Base-by-base conservation (phyloP, 2,329 filamentous ascomycete genomes). In the Chaetomium sp. region DNA sequence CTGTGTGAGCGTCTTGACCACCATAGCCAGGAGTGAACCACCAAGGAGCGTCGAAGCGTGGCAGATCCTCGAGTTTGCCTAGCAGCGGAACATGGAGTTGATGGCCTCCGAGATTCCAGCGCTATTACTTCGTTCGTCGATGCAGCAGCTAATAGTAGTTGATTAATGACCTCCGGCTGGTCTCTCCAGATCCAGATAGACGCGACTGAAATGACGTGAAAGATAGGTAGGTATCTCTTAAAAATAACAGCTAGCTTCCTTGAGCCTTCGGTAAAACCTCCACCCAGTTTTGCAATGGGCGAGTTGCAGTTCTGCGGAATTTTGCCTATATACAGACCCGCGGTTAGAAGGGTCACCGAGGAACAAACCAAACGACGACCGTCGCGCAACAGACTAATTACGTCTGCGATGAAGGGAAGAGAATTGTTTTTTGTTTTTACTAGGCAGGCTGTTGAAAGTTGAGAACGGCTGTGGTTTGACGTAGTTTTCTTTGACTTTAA, bases 81-180 rank as follows among this genome's bases (percentile, higher is more conserved):
- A 61, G 49, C 52, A 61, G 12, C 8, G 14, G 19, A 51, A 59
- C 54, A 59, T 59, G 44, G 52, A 54, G 41, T 59, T 59, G 51
- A 60, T 56, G 27, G 52, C 50, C 8, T 61, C 52, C 11, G 53
- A 35, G 2, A 61, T 44, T 49, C 59, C 57, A 10, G 57, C 52
- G 27, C 10, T 27, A 27, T 27, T 46, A 36, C 55, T 50, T 32
- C 41, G 47, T 44, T 61, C 57, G 33, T 61, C 53, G 50, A 61
- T 61, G 44, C 57, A 61, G 49, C 56, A 61, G 2, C 52, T 61
- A 36, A 27, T 27, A 27, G 19, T 27, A 27, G 19, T 27, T 48
- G 41, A 9, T 50, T 14, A 45, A 2, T 11, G 40, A 42, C 48
- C 58, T 38, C 33, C 10, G 33, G 5, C 37, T 42, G 27, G 6